Base-by-base conservation (phyloP, 2,329 filamentous ascomycete species). In the Dothiorella sarmentorum region DNA sequence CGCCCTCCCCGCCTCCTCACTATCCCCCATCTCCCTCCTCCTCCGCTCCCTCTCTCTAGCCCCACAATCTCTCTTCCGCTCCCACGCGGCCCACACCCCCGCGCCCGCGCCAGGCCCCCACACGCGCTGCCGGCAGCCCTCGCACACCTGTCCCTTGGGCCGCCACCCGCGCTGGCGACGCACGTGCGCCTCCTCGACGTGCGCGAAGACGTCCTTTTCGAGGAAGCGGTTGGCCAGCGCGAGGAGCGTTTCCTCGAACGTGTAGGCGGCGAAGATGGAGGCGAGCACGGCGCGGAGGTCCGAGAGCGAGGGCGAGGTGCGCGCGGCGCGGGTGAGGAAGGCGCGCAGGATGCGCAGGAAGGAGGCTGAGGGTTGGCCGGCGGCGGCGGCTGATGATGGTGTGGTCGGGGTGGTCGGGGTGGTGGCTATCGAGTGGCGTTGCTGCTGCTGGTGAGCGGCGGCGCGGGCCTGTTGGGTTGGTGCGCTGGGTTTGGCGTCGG, bases 251-350 rank as follows among this genome's bases (percentile, higher is more conserved):
- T 93, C 90, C 72, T 99, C 94, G 70, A 97, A 97, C 0, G 91
- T 88, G 70, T 99, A 99, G 0, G 94, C 93, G 0, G 93, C 86
- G 75, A 99, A 97, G 58, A 99, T 93, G 11, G 92, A 94, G 1
- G 85, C 80, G 2, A 99, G 82, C 0, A 97, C 92, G 6, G 84
- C 84, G 43, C 94, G 88, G 3, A 99, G 81, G 69, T 97, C 91
- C 1, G 90, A 87, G 1, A 99, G 80, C 11, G 89, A 95, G 0
- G 94, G 92, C 0, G 91, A 95, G 17, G 87, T 86, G 22, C 84
- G 82, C 0, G 91, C 88, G 0, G 92, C 93, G 44, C 90, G 85
- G 0, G 88, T 85, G 27, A 99, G 84, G 71, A 99, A 99, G 5
- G 90, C 89, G 49, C 91, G 86, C 13, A 99, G 80, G 63, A 99